Percentiles rank a stretch among this genome's conserved stretches.
Evolutionary conservation across 805 yeast species (phyloP).

Genomic region (Wickerhamomyces kurtzmanii): DNA sequence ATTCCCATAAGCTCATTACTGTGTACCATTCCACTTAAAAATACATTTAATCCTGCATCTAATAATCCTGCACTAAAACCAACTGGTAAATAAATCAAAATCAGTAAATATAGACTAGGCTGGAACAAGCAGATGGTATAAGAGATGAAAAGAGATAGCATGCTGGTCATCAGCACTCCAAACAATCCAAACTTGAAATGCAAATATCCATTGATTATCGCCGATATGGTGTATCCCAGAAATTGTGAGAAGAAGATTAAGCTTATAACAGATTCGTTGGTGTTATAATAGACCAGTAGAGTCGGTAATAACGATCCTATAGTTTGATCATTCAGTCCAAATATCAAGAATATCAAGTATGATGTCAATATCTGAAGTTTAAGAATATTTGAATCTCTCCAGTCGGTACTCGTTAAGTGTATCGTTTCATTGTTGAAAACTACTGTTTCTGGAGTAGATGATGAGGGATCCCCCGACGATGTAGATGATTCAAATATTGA

Average conservation of each 20-base stretch:
- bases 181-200: slow-evolving; percentile 36
- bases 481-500: no score
- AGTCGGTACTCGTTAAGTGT: slow-evolving; percentile 3
- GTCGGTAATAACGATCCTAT: slow-evolving; percentile 50
- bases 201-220: slow-evolving; percentile 32
- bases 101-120: slow-evolving; percentile 32
- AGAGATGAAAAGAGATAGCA: slow-evolving; percentile 22
- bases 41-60: slow-evolving; percentile 47
- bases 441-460: not conserved
- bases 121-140: slow-evolving; percentile 27
- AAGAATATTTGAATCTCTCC: slow-evolving; percentile 24
- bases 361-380: slow-evolving; percentile 32
- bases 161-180: slow-evolving; percentile 31
- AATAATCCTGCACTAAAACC: slow-evolving; percentile 51
- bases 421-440: not conserved
- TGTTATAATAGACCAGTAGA: slow-evolving; percentile 33
- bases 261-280: slow-evolving; percentile 38
- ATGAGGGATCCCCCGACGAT: no score
- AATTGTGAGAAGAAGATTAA: slow-evolving; percentile 41
- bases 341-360: slow-evolving; percentile 28
- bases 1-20: slow-evolving; percentile 50
- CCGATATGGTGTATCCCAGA: slow-evolving; percentile 44
- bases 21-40: slow-evolving; percentile 34
- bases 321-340: slow-evolving; percentile 54
- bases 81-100: slow-evolving; percentile 25